Evolutionary conservation across 208 protist genomes (phyloP).

Genomic region (Porcisia hertigi): DNA sequence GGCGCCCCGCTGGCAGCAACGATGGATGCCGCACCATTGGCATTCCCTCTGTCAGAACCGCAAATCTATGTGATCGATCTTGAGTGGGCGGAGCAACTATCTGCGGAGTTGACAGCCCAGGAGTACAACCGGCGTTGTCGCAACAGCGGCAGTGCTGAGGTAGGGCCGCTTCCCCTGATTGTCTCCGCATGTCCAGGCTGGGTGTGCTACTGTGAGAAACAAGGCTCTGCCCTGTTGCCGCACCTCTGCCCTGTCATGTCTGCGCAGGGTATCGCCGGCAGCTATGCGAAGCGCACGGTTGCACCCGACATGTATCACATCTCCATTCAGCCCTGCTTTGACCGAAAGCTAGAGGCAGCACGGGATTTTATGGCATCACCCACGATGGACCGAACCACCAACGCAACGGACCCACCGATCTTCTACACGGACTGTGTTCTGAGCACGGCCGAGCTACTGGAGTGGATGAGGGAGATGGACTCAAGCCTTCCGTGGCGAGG

Average conservation of each 20-base stretch:
- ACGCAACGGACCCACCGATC: slow-evolving; percentile 19
- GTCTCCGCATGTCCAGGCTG: slow-evolving; percentile 96
- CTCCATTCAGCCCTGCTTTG: slow-evolving; percentile 98
- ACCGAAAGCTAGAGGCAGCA: slow-evolving; percentile 98
- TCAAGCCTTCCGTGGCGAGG: slow-evolving; percentile 46
- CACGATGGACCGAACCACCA: neutral
- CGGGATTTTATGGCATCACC: slow-evolving; percentile 53
- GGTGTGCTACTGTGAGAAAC: slow-evolving; percentile 99
- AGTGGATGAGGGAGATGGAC: slow-evolving; percentile 80
- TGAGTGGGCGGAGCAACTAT: slow-evolving; percentile 71
- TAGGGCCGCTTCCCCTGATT: slow-evolving; percentile 86
- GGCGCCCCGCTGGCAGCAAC: neutral
- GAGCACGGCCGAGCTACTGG: slow-evolving; percentile 92
- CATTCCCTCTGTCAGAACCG: neutral
- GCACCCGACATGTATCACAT: slow-evolving; percentile 85
- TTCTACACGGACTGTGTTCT: slow-evolving; percentile 97
- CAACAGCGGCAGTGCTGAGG: neutral
- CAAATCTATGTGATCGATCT: slow-evolving; percentile 80
- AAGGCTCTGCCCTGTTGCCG: slow-evolving; percentile 88
- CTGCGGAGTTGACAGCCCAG: slow-evolving; percentile 65
- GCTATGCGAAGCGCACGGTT: slow-evolving; percentile 82
- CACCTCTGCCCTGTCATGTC: slow-evolving; percentile 95
- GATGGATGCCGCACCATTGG: neutral
- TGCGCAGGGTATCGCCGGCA: slow-evolving; percentile 96
- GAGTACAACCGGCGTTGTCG: slow-evolving; percentile 68